Base-by-base conservation (phyloP, 192 early-diverging fungal genomes). In the Backusella luteola region DNA sequence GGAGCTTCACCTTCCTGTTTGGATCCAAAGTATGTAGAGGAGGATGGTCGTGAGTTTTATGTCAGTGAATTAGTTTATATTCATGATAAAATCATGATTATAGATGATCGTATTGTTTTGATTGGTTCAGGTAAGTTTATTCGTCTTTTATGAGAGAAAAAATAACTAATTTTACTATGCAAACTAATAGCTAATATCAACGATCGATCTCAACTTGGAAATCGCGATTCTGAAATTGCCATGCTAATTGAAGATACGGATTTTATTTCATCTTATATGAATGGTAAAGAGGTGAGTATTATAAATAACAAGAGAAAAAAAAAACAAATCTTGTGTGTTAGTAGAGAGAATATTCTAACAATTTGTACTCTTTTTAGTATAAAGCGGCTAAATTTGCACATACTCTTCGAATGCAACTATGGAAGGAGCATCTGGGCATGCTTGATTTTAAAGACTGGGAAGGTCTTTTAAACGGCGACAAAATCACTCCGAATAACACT, bases 391-490 rank as follows among this genome's bases (percentile, higher is more conserved):
- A 87, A 23, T 90, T 96, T 72, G 92, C 93, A 0, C 88, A 91
- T 73, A 83, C 91, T 17, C 78, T 97, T 44, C 90, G 95, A 5
- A 83, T 88, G 59, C 88, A 93, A 52, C 73, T 97, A 34, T 95
- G 92, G 83, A 92, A 93, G 71, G 94, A 97, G 79, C 95, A 97
- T 77, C 80, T 94, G 36, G 95, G 94, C 14, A 67, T 96, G 3
- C 66, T 93, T 23, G 80, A 87, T 15, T 79, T 85, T 35, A 68
- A 78, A 1, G 78, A 82, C 3, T 85, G 85, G 75, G 80, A 82
- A n/a, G 32, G 34, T 1, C 32, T 75, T 23, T 34, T 59, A 4
- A 21, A 67, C 1, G 69, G 39, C 4, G 21, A 71, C 6, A 49
- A 49, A n/a, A 4, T 5, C 19, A 6, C 6, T 19, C 34, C 26